Evolutionary conservation across 2,329 filamentous ascomycete species (phyloP).

Genomic region (Cadophora malorum): DNA sequence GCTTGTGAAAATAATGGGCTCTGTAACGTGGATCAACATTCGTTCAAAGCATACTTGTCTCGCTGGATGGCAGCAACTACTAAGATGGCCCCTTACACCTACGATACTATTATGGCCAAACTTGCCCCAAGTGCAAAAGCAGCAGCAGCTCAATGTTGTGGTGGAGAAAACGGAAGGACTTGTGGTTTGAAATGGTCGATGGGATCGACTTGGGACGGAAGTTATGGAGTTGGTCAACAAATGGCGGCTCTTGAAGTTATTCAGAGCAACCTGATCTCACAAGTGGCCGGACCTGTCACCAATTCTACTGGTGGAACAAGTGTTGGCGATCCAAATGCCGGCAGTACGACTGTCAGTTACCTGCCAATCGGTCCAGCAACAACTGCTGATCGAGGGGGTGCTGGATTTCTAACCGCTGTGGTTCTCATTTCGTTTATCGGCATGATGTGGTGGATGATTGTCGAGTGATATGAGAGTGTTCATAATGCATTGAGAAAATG

Average conservation of each 20-base stretch:
- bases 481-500: constrained; percentile 11
- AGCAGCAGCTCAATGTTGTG: constrained; percentile 68
- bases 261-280: constrained; percentile 60
- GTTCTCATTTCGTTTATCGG: constrained; percentile 57
- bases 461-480: neutral
- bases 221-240: constrained; percentile 56
- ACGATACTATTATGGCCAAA: constrained; percentile 56
- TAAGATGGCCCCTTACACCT: constrained; percentile 63
- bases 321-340: constrained; percentile 46
- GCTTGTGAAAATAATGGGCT: constrained; percentile 67
- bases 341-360: constrained; percentile 20
- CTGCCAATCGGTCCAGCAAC: constrained; percentile 40
- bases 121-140: constrained; percentile 62
- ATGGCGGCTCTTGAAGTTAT: constrained; percentile 63
- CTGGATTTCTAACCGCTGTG: constrained; percentile 68
- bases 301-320: constrained; percentile 64
- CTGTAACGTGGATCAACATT: constrained; percentile 68
- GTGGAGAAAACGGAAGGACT: constrained; percentile 58
- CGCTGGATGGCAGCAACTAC: constrained; percentile 64
- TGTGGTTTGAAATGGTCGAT: constrained; percentile 67
- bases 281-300: constrained; percentile 53
- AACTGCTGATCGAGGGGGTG: constrained; percentile 70
- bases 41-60: constrained; percentile 67
- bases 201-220: constrained; percentile 60
- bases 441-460: constrained; percentile 61